phyloP scores from a whole-genome alignment of 2,329 filamentous ascomycete genomes.

The Zymoseptoria ardabiliae region DNA sequence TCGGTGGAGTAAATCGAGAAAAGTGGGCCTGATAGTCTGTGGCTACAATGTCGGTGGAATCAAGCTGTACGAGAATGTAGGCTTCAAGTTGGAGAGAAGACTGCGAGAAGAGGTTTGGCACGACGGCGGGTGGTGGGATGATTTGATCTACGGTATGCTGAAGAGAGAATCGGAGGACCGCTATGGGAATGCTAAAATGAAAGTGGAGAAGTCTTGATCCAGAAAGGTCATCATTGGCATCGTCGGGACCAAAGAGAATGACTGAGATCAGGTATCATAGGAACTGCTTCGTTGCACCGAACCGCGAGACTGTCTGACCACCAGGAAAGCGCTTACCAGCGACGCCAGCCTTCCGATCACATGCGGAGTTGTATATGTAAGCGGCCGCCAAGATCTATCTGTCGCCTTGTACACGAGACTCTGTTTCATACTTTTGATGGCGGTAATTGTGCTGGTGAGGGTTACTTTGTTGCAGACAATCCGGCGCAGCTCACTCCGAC shows the following conservation, averaged over 20 bases:
- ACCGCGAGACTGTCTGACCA: too few species aligned
- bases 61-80: conserved; percentile 38
- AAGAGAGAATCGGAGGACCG: conserved; percentile 25
- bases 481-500: conserved; percentile 34
- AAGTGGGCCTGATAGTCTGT: conserved; percentile 34
- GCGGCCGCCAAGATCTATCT: background rate
- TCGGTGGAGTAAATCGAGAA: conserved; percentile 35
- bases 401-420: conserved; percentile 31
- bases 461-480: conserved; percentile 37
- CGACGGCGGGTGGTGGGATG: conserved; percentile 31
- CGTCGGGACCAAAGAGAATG: too few species aligned
- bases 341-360: background rate
- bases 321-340: background rate
- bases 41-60: conserved; percentile 37
- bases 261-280: too few species aligned
- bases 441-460: conserved; percentile 30
- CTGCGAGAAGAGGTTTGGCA: conserved; percentile 36
- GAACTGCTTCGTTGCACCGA: too few species aligned
- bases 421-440: conserved; percentile 37
- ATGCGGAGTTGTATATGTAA: background rate
- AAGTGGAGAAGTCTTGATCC: background rate
- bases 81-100: conserved; percentile 39
- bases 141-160: conserved; percentile 32
- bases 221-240: too few species aligned
- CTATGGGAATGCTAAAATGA: background rate